Percentiles rank a stretch among this genome's conserved stretches.
Conservation (phyloP, 108 stramenopile species). For the Mayamaea pseudoterrestris region DNA sequence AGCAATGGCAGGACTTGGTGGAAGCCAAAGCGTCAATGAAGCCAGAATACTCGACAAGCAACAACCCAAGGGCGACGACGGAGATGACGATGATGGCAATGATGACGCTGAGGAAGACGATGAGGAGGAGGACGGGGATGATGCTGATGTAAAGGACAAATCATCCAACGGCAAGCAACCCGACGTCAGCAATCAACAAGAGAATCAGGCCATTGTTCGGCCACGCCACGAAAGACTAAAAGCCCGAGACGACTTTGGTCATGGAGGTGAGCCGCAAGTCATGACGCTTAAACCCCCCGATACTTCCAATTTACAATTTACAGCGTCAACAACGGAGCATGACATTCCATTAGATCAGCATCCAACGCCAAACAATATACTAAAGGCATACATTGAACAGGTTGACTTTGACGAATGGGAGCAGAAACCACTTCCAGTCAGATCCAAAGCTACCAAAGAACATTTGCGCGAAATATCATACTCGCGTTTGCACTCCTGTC, state of each 20-base stretch:
- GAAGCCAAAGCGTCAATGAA: neutral
- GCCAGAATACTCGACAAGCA: neutral
- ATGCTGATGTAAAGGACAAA: too few species aligned
- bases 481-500: slow-evolving; percentile 22
- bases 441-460: slow-evolving; percentile 2
- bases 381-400: slow-evolving; percentile 28
- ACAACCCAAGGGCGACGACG: too few species aligned
- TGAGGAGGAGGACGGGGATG: neutral
- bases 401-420: slow-evolving; percentile 18
- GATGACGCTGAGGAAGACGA: neutral
- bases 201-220: too few species aligned
- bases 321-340: neutral
- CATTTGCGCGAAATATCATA: slow-evolving; percentile 2
- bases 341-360: slow-evolving; percentile 1
- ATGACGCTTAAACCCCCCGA: slow-evolving; percentile 1
- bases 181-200: neutral
- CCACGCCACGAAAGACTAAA: too few species aligned
- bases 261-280: slow-evolving; percentile 13
- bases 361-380: slow-evolving; percentile 8
- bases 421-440: slow-evolving; percentile 22
- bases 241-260: too few species aligned
- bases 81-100: neutral
- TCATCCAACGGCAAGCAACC: too few species aligned
- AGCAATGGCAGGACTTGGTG: neutral
- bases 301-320: neutral